A percentile compares a stretch with the other conserved stretches of the same genome.
Evolutionary conservation across 768 basidiomycete genomes (phyloP).

Genomic region (Boletellus ananas): DNA sequence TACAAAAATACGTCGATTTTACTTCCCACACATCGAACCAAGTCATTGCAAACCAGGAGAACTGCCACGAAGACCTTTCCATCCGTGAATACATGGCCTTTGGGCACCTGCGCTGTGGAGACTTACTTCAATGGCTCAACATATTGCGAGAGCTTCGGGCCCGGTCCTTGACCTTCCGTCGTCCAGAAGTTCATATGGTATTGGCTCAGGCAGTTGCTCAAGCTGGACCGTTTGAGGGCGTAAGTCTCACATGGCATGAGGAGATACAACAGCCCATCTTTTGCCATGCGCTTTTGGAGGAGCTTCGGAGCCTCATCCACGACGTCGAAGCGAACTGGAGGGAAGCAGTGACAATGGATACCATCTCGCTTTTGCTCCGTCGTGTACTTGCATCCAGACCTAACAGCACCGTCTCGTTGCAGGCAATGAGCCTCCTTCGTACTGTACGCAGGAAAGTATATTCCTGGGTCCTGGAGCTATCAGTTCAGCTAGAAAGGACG

Average conservation of each 20-base stretch:
- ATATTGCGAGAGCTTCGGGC: conserved; percentile 40
- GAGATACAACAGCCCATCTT: conserved; percentile 34
- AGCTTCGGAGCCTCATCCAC: conserved; percentile 31
- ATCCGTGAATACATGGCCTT: conserved; percentile 46
- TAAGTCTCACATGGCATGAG: conserved; percentile 35
- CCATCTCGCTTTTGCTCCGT: conserved; percentile 30
- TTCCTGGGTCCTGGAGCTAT: conserved; percentile 35
- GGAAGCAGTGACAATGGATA: conserved; percentile 29
- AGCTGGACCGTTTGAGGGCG: conserved; percentile 29
- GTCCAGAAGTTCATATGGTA: conserved; percentile 38
- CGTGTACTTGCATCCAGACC: conserved; percentile 33
- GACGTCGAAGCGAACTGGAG: conserved; percentile 41
- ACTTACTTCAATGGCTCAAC: conserved; percentile 48
- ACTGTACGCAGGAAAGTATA: conserved; percentile 29
- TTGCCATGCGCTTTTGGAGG: conserved; percentile 30
- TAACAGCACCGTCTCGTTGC: conserved; percentile 11
- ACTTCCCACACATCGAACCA: conserved; percentile 40
- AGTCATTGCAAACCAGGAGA: conserved; percentile 38
- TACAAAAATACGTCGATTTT: conserved; percentile 35
- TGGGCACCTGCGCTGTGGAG: conserved; percentile 42
- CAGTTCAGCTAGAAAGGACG: conserved; percentile 9
- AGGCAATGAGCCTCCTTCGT: conserved; percentile 25
- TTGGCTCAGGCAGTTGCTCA: conserved; percentile 44
- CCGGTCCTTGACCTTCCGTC: conserved; percentile 35
- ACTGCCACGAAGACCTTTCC: conserved; percentile 38